Conservation (phyloP, 2,329 filamentous ascomycete species). For the Paracorniculantispora psalliotae region DNA sequence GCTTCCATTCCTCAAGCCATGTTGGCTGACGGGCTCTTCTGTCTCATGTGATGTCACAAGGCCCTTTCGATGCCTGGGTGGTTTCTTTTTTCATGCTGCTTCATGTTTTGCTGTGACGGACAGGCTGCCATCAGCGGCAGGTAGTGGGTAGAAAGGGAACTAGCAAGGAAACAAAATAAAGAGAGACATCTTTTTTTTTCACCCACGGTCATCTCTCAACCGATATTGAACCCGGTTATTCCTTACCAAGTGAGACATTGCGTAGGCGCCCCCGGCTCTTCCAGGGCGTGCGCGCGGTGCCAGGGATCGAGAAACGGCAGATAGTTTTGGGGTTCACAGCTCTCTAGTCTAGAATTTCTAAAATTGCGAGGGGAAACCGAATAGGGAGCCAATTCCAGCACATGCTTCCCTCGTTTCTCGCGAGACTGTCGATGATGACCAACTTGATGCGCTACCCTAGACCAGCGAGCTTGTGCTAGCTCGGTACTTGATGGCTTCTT, state of each 20-base stretch:
- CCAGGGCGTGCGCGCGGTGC: conserved; percentile 57
- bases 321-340: conserved; percentile 4
- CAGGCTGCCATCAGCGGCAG: not conserved
- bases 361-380: not conserved
- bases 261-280: conserved; percentile 46
- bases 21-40: conserved; percentile 9
- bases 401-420: too few species aligned
- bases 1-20: conserved; percentile 45
- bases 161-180: not conserved
- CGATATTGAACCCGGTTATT: conserved; percentile 30
- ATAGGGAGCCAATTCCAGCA: too few species aligned
- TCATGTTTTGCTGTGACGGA: not conserved
- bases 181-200: conserved; percentile 49
- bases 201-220: conserved; percentile 46
- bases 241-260: conserved; percentile 25
- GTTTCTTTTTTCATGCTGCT: not conserved
- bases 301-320: conserved; percentile 32
- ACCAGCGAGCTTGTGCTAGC: too few species aligned
- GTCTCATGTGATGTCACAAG: not conserved
- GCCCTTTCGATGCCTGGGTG: not conserved
- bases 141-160: not conserved
- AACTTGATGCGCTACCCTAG: too few species aligned
- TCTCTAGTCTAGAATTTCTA: not conserved
- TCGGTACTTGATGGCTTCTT: too few species aligned
- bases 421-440: too few species aligned